Percentiles rank a stretch among this genome's conserved stretches.
Conservation (phyloP, 805 yeast species). For the Saccharomycopsis vini region DNA sequence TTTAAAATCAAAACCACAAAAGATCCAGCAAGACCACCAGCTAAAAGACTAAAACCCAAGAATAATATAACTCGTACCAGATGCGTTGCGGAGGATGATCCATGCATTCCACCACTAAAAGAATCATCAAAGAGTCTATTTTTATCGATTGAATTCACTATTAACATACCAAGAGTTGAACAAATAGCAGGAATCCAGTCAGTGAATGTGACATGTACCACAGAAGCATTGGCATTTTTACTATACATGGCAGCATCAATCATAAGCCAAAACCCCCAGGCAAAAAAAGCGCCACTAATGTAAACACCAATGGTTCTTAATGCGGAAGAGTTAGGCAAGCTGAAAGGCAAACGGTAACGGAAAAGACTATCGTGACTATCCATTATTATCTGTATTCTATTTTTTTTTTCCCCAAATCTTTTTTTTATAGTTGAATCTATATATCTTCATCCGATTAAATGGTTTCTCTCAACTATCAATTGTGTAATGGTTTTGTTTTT, state of each 20-base stretch:
- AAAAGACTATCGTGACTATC: conserved; percentile 47
- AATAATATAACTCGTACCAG: conserved; percentile 87
- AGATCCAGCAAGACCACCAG: conserved; percentile 91
- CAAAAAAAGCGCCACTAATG: conserved; percentile 65
- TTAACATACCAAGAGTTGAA: conserved; percentile 81
- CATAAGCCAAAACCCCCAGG: conserved; percentile 83
- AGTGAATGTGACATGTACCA: conserved; percentile 78
- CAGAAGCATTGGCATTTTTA: conserved; percentile 74
- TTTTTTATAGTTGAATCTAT: background rate
- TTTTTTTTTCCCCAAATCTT: too few relatives aligned
- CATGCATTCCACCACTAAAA: conserved; percentile 22
- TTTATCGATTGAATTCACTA: conserved; percentile 43
- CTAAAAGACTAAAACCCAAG: conserved; percentile 84
- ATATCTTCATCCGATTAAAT: background rate
- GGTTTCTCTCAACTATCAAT: too few relatives aligned
- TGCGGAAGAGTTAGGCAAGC: conserved; percentile 61
- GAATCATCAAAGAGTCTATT: conserved; percentile 31
- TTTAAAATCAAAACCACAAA: conserved; percentile 81
- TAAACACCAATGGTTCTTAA: conserved; percentile 70
- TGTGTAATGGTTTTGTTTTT: too few relatives aligned
- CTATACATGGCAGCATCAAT: conserved; percentile 85
- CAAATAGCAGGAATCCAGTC: conserved; percentile 96
- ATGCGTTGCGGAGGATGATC: conserved; percentile 57
- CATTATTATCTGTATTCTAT: too few relatives aligned
- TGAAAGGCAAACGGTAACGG: conserved; percentile 52